Evolutionary conservation across 1,284 basidiomycete species (phyloP).

Genomic region (Pseudozyma pruni): DNA sequence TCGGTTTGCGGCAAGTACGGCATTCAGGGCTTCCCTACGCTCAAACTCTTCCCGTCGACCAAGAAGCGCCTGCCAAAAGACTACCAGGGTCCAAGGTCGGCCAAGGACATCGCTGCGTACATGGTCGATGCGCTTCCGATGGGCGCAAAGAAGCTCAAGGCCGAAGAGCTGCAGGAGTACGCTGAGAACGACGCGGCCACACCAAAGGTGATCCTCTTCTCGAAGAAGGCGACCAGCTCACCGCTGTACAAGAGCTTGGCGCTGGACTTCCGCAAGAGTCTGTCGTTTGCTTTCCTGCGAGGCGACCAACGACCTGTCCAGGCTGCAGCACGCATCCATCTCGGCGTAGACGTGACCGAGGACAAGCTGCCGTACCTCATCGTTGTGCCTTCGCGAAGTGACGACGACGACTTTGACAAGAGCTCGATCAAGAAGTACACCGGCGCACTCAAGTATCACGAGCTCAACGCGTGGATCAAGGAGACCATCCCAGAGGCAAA

Average conservation of each 20-base stretch:
- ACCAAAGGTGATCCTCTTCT: slow-evolving; percentile 64
- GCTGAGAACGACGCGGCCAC: slow-evolving; percentile 24
- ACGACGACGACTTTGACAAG: slow-evolving; percentile 37
- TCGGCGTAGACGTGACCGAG: slow-evolving; percentile 54
- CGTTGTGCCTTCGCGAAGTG: slow-evolving; percentile 39
- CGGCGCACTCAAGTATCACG: slow-evolving; percentile 59
- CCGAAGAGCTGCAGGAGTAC: slow-evolving; percentile 70
- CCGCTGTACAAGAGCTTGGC: slow-evolving; percentile 65
- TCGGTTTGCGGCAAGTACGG: slow-evolving; percentile 82
- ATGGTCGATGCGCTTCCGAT: slow-evolving; percentile 80
- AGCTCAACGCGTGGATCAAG: slow-evolving; percentile 60
- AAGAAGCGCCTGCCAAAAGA: slow-evolving; percentile 74
- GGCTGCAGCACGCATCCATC: slow-evolving; percentile 41
- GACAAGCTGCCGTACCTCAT: slow-evolving; percentile 56
- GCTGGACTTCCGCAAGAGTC: slow-evolving; percentile 59
- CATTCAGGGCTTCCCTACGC: slow-evolving; percentile 91
- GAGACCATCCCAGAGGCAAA: slow-evolving; percentile 45
- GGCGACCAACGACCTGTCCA: slow-evolving; percentile 55
- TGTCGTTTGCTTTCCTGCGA: slow-evolving; percentile 59
- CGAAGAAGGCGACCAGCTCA: slow-evolving; percentile 58
- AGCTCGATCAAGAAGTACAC: slow-evolving; percentile 49
- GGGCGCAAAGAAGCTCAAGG: slow-evolving; percentile 74
- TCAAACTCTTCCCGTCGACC: slow-evolving; percentile 73
- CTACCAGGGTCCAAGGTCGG: slow-evolving; percentile 80
- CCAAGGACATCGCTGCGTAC: slow-evolving; percentile 80